Base-by-base conservation (phyloP, 2,329 filamentous ascomycete species). In the Sclerotinia glacialis region DNA sequence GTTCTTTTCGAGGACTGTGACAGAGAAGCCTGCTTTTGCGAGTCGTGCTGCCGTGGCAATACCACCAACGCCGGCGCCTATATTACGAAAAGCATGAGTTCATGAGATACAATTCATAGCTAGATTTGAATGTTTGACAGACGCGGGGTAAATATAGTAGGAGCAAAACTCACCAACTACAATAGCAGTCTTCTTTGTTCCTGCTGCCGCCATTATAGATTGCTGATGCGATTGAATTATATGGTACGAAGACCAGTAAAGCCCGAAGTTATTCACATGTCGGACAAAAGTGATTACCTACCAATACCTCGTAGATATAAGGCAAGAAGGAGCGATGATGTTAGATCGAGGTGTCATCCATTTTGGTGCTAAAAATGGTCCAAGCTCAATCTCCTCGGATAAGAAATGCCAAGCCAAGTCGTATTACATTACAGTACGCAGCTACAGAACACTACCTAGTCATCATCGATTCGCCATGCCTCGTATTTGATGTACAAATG, bases 1-100 rank as follows among this genome's bases (percentile, higher is more conserved):
- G 74, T 92, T 92, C 80, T 92, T 92, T 77, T 93, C 90, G n/a
- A 92, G 78, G 1, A 92, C 87, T 0, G 88, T 92, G n/a, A 92
- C 89, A 44, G 82, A 76, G 75, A 89, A 87, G 49, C 89, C 90
- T 2, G 88, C 84, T 74, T 88, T 88, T 60, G 88, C 87, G 14
- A 92, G 83, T 55, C 89, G 85, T 2, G 89, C 89, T 66, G 90
- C 88, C 1, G 86, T 86, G n/a, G 88, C 84, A 52, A 91, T 85
- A 67, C 89, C 89, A 61, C 89, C 90, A 55, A 86, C 86, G 67
- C 90, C 90, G 40, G 89, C 89, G 69, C 89, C 89, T 76, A 47
- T 83, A 76, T 65, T 54, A 12, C 46, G 40, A 23, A 47, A 75
- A 65, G 53, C 47, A 67, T 69, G 8, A 69, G 65, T 65, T 59